Evolutionary conservation across 2,329 filamentous ascomycete genomes (phyloP), one percentile per base, ranked within the genome.

Genomic region (Thielaviopsis ethacetica): DNA sequence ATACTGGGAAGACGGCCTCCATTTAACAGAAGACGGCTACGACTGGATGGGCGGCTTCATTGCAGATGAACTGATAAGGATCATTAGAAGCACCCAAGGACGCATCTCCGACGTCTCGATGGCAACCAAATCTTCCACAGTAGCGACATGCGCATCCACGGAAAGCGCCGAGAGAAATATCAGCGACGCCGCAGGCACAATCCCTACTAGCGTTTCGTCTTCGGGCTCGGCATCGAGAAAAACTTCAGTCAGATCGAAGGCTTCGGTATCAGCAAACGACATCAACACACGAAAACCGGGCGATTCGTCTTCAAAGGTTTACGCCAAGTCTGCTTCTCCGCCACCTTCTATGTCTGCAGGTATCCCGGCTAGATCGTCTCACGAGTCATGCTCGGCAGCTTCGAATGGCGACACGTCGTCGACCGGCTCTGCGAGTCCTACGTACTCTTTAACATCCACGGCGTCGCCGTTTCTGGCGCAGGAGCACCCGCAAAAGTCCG

Each of bases 1-100:
- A 59, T 78, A 81, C 64, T 85, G 81, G 80, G 75, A 81, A 62
- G 82, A 86, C 68, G 75, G 74, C 19, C 63, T 85, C 22, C 82
- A 86, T 68, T 71, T 84, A 10, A 78, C 76, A 0, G 67, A 71
- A 0, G 73, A 71, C 6, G 83, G 83, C 7, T 85, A 86, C 70
- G 75, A 83, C 65, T 70, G 79, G 64, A 80, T 86, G 72, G 83
- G 82, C 1, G 71, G 75, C 47, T 72, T 76, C 59, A 72, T 85
- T 55, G 82, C 76, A 53, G 72, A 76, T 24, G 73, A 70, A 30
- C 67, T 85, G 10, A 70, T 80, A 53, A 71, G 73, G 30, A 69
- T 83, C 47, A 64, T 77, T 44, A 64, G 56, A 30, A 56, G 53
- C 10, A 50, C 24, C 9, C 54, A 60, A 19, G 47, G 24, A 5